Evolutionary conservation across 768 basidiomycete species (phyloP).

Genomic region (Boletus huronensis): DNA sequence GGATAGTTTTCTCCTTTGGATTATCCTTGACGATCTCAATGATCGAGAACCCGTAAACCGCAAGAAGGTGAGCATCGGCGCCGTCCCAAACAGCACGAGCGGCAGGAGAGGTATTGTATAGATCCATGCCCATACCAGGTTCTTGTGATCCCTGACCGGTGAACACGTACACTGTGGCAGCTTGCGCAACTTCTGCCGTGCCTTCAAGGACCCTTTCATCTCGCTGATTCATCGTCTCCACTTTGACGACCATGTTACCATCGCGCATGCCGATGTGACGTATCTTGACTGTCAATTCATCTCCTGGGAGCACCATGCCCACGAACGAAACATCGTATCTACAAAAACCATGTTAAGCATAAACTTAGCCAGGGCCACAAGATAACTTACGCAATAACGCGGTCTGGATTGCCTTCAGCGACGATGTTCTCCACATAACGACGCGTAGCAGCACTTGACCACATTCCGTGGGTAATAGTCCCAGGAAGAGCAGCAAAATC

Average conservation of each 20-base stretch:
- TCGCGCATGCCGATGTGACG: conserved; percentile 89
- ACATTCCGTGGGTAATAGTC: conserved; percentile 97
- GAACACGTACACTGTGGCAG: conserved; percentile 93
- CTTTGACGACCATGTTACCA: conserved; percentile 88
- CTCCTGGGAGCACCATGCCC: conserved; percentile 93
- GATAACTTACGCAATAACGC: conserved; percentile 74
- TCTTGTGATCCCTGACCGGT: conserved; percentile 99
- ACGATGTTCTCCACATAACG: conserved; percentile 91
- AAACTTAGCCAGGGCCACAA: neutral
- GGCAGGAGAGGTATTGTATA: conserved; percentile 89
- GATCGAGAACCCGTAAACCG: conserved; percentile 98
- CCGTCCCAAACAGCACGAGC: conserved; percentile 97
- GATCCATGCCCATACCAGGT: conserved; percentile 98
- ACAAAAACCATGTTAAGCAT: conserved; percentile 4
- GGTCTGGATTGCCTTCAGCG: conserved; percentile 87
- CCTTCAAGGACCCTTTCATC: conserved; percentile 94
- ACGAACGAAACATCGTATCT: conserved; percentile 95
- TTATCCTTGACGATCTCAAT: conserved; percentile 98
- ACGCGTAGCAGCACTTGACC: conserved; percentile 93
- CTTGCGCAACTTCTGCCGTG: conserved; percentile 89
- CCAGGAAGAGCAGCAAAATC: conserved; percentile 89
- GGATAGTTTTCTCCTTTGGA: conserved; percentile 96
- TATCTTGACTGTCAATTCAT: conserved; percentile 81
- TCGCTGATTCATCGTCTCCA: conserved; percentile 78
- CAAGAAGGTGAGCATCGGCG: conserved; percentile 88